Conservation (phyloP, 176 grass and related monocot genomes). For the Oryza brachyantha region DNA sequence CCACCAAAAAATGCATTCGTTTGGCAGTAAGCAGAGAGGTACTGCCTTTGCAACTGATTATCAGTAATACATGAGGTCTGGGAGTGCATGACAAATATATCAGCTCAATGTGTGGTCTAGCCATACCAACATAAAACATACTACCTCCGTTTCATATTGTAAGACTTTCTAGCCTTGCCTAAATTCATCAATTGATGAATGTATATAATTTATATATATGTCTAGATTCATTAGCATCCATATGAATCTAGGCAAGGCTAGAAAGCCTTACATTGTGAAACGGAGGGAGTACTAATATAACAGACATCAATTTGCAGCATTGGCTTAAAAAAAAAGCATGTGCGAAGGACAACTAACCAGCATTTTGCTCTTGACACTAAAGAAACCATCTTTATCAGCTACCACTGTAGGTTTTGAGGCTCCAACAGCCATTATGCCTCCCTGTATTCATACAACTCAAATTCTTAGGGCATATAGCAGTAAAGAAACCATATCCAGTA, state of each 20-base stretch:
- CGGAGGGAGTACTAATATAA: no score
- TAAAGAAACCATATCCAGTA: not conserved
- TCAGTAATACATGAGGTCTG: no score
- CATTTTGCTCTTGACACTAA: slow-evolving; percentile 97
- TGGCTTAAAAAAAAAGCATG: not conserved
- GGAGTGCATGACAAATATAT: not conserved
- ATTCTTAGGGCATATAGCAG: not conserved
- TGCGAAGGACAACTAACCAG: slow-evolving; percentile 53
- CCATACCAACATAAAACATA: not conserved
- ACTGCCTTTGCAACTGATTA: no score
- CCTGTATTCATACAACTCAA: slow-evolving; percentile 45
- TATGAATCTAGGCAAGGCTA: no score
- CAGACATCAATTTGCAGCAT: not conserved
- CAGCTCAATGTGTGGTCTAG: not conserved
- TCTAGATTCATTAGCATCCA: no score
- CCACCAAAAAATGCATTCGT: no score
- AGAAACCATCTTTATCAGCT: slow-evolving; percentile 77
- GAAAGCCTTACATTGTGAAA: no score
- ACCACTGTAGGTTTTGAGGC: slow-evolving; percentile 83
- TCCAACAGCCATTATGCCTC: slow-evolving; percentile 97
- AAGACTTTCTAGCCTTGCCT: no score
- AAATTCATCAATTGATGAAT: no score
- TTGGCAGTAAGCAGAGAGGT: no score
- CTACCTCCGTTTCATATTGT: no score
- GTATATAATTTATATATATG: no score